These are phyloP conservation scores for Daedaleopsis nitida DNA, from an alignment of 768 basidiomycete species.

Conservation along the genomic window DNA sequence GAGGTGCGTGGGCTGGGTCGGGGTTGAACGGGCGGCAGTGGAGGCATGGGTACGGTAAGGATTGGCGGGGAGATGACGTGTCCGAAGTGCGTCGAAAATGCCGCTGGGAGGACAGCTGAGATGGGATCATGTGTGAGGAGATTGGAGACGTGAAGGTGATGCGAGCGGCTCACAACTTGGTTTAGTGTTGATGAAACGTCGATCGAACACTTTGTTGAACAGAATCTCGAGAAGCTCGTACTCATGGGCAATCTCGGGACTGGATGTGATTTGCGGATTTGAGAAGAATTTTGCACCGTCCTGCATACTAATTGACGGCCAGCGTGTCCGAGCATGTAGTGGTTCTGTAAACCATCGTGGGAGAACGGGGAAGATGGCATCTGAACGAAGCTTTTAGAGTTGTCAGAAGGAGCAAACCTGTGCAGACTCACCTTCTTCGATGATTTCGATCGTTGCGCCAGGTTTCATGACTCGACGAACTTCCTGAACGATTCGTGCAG, in stretches of 20 bases:
- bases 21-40: constrained; percentile 60
- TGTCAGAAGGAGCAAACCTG: background rate
- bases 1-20: constrained; percentile 22
- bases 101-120: constrained; percentile 64
- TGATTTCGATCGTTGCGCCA: constrained; percentile 68
- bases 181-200: constrained; percentile 68
- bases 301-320: constrained; percentile 41
- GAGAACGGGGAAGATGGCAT: constrained; percentile 71
- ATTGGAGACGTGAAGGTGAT: background rate
- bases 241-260: constrained; percentile 46
- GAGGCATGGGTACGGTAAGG: constrained; percentile 69
- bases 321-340: constrained; percentile 48
- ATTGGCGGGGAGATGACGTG: constrained; percentile 64
- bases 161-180: constrained; percentile 55
- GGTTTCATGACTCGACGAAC: constrained; percentile 68
- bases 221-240: constrained; percentile 73
- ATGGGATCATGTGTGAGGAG: background rate
- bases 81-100: constrained; percentile 70
- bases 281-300: constrained; percentile 18
- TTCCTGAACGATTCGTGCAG: constrained; percentile 48
- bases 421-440: constrained; percentile 63
- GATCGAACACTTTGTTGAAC: constrained; percentile 65
- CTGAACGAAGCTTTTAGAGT: constrained; percentile 34
- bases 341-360: constrained; percentile 79
- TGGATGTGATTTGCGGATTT: background rate